A percentile compares a stretch with the other conserved stretches of the same genome.
Evolutionary conservation across 225 moss, liverwort and hornwort species (phyloP).

Genomic region (Neckera pumila): DNA sequence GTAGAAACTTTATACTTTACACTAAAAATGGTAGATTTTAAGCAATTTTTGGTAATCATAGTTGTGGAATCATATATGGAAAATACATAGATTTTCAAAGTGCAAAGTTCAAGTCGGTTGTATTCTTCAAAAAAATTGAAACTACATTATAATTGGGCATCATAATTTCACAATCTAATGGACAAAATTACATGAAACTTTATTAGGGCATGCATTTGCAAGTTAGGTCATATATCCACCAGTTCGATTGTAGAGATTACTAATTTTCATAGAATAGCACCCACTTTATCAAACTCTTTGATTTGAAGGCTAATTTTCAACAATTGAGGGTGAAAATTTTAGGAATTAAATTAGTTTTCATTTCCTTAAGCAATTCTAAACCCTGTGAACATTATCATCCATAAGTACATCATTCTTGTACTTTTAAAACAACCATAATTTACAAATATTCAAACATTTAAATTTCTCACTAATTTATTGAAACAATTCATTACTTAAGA

Average conservation of each 20-base stretch:
- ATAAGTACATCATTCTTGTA: too few relatives aligned
- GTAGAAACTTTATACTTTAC: background rate
- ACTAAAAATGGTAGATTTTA: background rate
- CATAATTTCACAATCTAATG: background rate
- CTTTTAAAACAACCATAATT: background rate
- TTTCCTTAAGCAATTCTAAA: too few relatives aligned
- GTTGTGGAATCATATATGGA: background rate
- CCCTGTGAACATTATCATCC: too few relatives aligned
- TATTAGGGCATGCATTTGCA: background rate
- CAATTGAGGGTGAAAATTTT: too few relatives aligned
- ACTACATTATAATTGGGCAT: background rate
- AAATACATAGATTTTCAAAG: background rate
- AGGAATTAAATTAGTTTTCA: too few relatives aligned
- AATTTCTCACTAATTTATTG: background rate
- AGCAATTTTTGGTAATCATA: background rate
- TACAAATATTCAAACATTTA: background rate
- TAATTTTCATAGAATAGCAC: background rate
- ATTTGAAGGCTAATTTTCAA: too few relatives aligned
- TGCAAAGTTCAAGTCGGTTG: fast-evolving
- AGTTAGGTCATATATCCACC: background rate
- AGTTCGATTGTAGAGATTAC: background rate
- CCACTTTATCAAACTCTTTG: too few relatives aligned
- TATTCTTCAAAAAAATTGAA: background rate
- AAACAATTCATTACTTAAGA: background rate
- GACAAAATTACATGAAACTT: background rate